A percentile compares a stretch with the other conserved stretches of the same genome.
Conservation (phyloP, 345 rosid genomes). For the Brassica incana region DNA sequence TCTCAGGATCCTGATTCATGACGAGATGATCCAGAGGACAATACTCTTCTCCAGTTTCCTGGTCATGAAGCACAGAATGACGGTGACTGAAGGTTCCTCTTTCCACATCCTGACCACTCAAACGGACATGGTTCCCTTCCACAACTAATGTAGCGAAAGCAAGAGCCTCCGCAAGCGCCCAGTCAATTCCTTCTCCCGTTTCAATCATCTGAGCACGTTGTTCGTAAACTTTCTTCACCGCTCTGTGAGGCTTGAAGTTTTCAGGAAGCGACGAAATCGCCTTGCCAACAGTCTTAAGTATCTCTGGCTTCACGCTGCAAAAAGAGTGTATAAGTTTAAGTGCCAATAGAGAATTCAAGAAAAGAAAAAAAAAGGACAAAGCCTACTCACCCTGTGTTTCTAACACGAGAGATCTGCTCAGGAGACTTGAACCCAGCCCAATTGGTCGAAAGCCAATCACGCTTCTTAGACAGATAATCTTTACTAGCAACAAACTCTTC, state of each 20-base stretch:
- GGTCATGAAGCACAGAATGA: constrained; percentile 75
- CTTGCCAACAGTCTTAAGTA: constrained; percentile 80
- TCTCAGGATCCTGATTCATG: constrained; percentile 68
- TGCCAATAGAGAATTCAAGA: not conserved
- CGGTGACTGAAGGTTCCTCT: constrained; percentile 88
- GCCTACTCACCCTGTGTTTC: constrained; percentile 69
- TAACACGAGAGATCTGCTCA: constrained; percentile 71
- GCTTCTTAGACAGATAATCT: constrained; percentile 63
- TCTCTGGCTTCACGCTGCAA: constrained; percentile 76
- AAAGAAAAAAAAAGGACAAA: not conserved
- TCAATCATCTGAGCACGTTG: constrained; percentile 78
- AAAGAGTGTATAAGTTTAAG: constrained; percentile 10
- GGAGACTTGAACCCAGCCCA: constrained; percentile 86
- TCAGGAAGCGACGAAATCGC: constrained; percentile 69
- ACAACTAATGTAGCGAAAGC: constrained; percentile 75
- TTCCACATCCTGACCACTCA: constrained; percentile 92
- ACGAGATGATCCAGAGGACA: constrained; percentile 76
- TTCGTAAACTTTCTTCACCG: constrained; percentile 75
- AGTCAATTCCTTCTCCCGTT: constrained; percentile 79
- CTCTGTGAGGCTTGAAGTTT: constrained; percentile 71
- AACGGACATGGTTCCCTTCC: constrained; percentile 87
- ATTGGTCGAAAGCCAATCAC: constrained; percentile 85
- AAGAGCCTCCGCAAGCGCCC: constrained; percentile 85
- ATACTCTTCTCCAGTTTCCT: constrained; percentile 68
- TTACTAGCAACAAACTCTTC: constrained; percentile 74